Base-by-base conservation (phyloP, 2,329 filamentous ascomycete species). In the Penicillium crustosum region DNA sequence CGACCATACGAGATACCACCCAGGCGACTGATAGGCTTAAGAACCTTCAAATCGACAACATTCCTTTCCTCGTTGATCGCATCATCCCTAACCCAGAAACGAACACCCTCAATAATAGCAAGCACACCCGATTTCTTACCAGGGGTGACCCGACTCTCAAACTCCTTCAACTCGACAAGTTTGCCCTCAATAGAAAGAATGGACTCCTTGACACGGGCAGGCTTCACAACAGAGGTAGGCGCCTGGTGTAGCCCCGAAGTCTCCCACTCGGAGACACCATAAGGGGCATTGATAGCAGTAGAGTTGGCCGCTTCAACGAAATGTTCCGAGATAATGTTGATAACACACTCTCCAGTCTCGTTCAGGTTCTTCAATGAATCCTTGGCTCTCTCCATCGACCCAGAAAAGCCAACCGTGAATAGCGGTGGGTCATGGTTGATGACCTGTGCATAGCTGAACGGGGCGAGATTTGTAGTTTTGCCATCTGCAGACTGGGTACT, bases 61-160 rank as follows among this genome's bases (percentile, higher is more conserved):
- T 86, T 91, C 69, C 81, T 83, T 9, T 91, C 87, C 70, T 90
- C 85, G 66, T 96, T 90, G 60, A 96, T 79, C 2, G 92, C 92
- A 76, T 97, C 93, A 72, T 95, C 91, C 53, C 93, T 79, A 2
- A 87, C 91, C 91, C 93, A 97, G 71, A 97, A 96, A 29, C 88
- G 82, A 35, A 89, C 87, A 0, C 91, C 93, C 77, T 97, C 91
- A 13, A 97, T 80, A 35, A 96, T 83, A 2, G 84, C 89, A 61
- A 96, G 70, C 4, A 89, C 87, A 1, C 88, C 86, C 1, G 88
- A 88, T 79, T 87, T 92, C 77, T 87, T 88, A 2, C 90, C 91
- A 0, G 89, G 88, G 2, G 78, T 86, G 0, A 81, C 81, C 52
- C 82, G 82, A 73, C 87, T 90, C 73, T 93, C 88, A 77, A 91